Evolutionary conservation across 306 rosid species (phyloP).

Genomic region (Arachis stenosperma): DNA sequence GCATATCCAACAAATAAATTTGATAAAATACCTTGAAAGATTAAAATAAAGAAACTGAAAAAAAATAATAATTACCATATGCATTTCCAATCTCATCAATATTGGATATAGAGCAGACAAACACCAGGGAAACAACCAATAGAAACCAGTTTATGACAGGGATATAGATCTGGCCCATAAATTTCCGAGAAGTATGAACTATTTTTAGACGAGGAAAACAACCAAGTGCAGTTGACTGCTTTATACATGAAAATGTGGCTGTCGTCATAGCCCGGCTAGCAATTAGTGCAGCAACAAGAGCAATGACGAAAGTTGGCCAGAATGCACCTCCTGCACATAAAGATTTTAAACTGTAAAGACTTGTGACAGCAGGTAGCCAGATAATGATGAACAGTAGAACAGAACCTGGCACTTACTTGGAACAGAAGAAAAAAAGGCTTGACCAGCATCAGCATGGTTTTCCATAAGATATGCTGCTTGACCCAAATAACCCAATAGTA

Average conservation of each 20-base stretch:
- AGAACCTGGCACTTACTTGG: conserved; percentile 67
- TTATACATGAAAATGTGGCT: conserved; percentile 97
- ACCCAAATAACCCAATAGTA: conserved; percentile 96
- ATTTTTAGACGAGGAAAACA: conserved; percentile 99
- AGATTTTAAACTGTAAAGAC: conserved; percentile 33
- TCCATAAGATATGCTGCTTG: conserved; percentile 98
- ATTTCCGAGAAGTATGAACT: conserved; percentile 91
- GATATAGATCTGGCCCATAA: conserved; percentile 99
- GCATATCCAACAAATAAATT: conserved; percentile 19
- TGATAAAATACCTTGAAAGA: conserved; percentile 13
- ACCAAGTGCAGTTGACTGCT: conserved; percentile 97
- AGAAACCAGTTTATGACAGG: conserved; percentile 98
- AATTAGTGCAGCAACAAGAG: conserved; percentile 89
- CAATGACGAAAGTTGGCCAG: conserved; percentile 85
- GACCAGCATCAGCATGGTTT: conserved; percentile 62
- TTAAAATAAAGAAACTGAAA: conserved; percentile 35
- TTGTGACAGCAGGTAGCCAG: conserved; percentile 22
- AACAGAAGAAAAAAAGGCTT: conserved; percentile 81
- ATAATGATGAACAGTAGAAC: conserved; percentile 8
- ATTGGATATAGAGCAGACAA: conserved; percentile 80
- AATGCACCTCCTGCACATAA: conserved; percentile 68
- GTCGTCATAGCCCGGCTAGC: conserved; percentile 98
- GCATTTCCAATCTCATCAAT: conserved; percentile 97
- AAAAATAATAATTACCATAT: conserved; percentile 67
- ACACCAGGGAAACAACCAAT: conserved; percentile 79